Conservation (phyloP, 2,329 filamentous ascomycete species). For the Talaromyces sp. region DNA sequence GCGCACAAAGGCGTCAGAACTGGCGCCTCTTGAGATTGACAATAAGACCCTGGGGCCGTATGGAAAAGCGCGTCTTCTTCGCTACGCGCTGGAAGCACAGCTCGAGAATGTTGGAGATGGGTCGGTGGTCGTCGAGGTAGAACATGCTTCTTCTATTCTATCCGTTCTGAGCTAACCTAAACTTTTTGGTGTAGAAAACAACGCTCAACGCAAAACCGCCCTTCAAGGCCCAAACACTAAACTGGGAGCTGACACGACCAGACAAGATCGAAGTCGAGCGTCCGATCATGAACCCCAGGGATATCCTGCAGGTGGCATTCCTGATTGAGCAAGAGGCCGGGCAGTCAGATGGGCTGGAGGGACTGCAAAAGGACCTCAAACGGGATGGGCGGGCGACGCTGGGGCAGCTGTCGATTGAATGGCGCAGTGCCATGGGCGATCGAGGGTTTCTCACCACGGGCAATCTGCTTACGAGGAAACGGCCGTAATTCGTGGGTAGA, state of each 20-base stretch:
- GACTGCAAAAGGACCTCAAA: conserved; percentile 43
- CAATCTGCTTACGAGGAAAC: conserved; percentile 54
- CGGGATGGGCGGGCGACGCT: conserved; percentile 55
- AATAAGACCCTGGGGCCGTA: conserved; percentile 41
- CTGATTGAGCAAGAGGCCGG: conserved; percentile 51
- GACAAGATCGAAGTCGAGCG: conserved; percentile 25
- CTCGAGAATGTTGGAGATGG: conserved; percentile 90
- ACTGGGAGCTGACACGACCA: conserved; percentile 45
- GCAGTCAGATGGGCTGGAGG: conserved; percentile 45
- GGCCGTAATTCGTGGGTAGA: conserved; percentile 10
- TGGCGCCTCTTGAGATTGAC: conserved; percentile 44
- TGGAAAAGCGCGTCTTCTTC: conserved; percentile 34
- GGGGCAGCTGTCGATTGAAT: conserved; percentile 78
- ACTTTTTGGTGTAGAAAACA: conserved; percentile 31
- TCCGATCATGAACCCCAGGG: conserved; percentile 53
- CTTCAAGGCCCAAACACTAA: conserved; percentile 50
- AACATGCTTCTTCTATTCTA: conserved; percentile 5
- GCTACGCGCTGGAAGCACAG: conserved; percentile 85
- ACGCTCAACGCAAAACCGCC: conserved; percentile 45
- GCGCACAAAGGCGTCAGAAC: conserved; percentile 73
- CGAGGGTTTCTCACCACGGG: conserved; percentile 82
- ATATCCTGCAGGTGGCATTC: conserved; percentile 61
- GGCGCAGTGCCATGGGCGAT: conserved; percentile 86
- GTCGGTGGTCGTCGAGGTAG: conserved; percentile 68
- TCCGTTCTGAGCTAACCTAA: not conserved